phyloP scores from a whole-genome alignment of 1,139 yeast species.

The Kodamaea derodonti region DNA sequence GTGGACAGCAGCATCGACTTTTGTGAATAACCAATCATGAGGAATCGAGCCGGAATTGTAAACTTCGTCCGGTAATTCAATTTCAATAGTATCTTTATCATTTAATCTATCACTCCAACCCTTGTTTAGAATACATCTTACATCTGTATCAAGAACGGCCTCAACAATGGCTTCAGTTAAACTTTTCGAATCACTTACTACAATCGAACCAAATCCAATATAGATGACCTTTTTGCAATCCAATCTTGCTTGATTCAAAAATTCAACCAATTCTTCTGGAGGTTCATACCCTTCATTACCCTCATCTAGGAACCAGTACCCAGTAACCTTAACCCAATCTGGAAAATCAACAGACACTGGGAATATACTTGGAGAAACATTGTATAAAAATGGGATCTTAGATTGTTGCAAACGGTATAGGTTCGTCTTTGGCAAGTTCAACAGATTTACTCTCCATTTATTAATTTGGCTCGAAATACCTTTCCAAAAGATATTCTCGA shows the following conservation, averaged over 20 bases:
- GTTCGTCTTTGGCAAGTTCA: slow-evolving; percentile 66
- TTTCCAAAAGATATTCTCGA: slow-evolving; percentile 91
- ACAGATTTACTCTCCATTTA: slow-evolving; percentile 71
- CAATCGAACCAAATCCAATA: slow-evolving; percentile 95
- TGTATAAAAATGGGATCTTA: slow-evolving; percentile 83
- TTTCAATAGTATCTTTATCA: slow-evolving; percentile 36
- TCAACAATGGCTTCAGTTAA: slow-evolving; percentile 75
- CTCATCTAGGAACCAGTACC: slow-evolving; percentile 93
- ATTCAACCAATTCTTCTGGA: slow-evolving; percentile 53
- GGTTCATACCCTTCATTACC: slow-evolving; percentile 56
- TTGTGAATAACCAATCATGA: slow-evolving; percentile 92
- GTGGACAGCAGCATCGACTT: slow-evolving; percentile 89
- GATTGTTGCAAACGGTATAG: slow-evolving; percentile 68
- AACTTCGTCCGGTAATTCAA: slow-evolving; percentile 65
- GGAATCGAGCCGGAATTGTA: slow-evolving; percentile 73
- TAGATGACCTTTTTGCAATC: slow-evolving; percentile 73
- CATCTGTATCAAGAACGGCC: slow-evolving; percentile 76
- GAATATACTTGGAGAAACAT: slow-evolving; percentile 79
- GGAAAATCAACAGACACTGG: slow-evolving; percentile 93
- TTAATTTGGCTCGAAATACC: slow-evolving; percentile 89
- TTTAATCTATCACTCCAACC: slow-evolving; percentile 87
- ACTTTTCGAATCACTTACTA: slow-evolving; percentile 75
- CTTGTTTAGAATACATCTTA: slow-evolving; percentile 80
- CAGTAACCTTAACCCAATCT: slow-evolving; percentile 92
- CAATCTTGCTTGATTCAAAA: slow-evolving; percentile 58